Evolutionary conservation across 805 yeast genomes (phyloP).

Genomic region (Tetrapisispora fleetii): DNA sequence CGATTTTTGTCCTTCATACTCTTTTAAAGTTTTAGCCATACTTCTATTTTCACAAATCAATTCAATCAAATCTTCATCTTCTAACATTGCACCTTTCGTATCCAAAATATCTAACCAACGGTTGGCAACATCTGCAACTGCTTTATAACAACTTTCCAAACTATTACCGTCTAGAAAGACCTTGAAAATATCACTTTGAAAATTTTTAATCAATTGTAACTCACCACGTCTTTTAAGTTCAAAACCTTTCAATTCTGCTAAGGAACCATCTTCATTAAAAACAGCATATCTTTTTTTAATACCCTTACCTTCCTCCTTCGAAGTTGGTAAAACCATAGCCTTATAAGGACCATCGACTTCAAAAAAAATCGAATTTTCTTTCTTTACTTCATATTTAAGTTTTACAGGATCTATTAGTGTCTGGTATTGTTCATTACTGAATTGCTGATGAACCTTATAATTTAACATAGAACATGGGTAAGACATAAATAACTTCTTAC

Average conservation of each 20-base stretch:
- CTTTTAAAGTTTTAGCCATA: slow-evolving; percentile 86
- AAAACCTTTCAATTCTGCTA: slow-evolving; percentile 94
- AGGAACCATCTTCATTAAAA: slow-evolving; percentile 83
- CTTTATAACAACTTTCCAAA: slow-evolving; percentile 68
- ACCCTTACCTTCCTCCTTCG: slow-evolving; percentile 96
- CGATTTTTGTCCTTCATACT: slow-evolving; percentile 83
- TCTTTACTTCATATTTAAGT: slow-evolving; percentile 60
- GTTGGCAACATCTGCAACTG: slow-evolving; percentile 89
- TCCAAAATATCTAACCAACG: slow-evolving; percentile 94
- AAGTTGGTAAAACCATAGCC: slow-evolving; percentile 95
- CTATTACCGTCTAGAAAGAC: slow-evolving; percentile 79
- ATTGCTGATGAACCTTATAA: slow-evolving; percentile 79
- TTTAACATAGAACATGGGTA: slow-evolving; percentile 96
- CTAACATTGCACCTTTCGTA: slow-evolving; percentile 73
- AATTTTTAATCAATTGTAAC: slow-evolving; percentile 81
- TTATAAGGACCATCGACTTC: slow-evolving; percentile 98
- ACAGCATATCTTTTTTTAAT: slow-evolving; percentile 95
- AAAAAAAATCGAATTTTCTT: slow-evolving; percentile 91
- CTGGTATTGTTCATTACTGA: slow-evolving; percentile 93
- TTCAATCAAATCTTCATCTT: slow-evolving; percentile 88
- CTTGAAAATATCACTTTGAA: slow-evolving; percentile 89
- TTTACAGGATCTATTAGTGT: slow-evolving; percentile 62
- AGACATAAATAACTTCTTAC: slow-evolving; percentile 66
- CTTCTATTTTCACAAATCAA: slow-evolving; percentile 92
- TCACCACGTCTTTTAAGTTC: slow-evolving; percentile 97